Evolutionary conservation across 2,329 filamentous ascomycete species (phyloP).

Genomic region (Venturia aucupariae): DNA sequence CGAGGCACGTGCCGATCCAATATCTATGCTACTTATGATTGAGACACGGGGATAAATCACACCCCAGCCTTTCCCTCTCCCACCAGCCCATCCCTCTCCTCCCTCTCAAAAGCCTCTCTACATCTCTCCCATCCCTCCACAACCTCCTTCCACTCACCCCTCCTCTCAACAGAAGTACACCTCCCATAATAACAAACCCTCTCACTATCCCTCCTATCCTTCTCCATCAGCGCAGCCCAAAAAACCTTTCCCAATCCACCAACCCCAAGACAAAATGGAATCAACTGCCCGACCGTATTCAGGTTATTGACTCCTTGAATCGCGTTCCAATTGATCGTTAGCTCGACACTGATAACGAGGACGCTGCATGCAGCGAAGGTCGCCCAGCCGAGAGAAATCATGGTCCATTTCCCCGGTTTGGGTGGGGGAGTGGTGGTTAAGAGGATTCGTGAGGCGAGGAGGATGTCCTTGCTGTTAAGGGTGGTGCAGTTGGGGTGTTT

Average conservation of each 20-base stretch:
- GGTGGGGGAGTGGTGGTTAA: background rate
- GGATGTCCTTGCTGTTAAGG: background rate
- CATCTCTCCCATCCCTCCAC: slow-evolving; percentile 4
- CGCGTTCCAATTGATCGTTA: slow-evolving; percentile 21
- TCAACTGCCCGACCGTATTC: slow-evolving; percentile 19
- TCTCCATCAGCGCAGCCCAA: slow-evolving; percentile 11
- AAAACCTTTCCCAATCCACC: slow-evolving; percentile 16
- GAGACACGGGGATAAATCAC: too few species aligned
- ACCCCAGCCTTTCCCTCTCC: too few species aligned
- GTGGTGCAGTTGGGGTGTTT: background rate
- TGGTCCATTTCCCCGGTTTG: background rate
- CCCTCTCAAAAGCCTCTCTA: background rate
- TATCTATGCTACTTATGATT: too few species aligned
- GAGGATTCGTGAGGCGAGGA: slow-evolving; percentile 8
- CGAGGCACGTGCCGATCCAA: too few species aligned
- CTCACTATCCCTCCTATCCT: background rate
- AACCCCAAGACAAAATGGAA: slow-evolving; percentile 19
- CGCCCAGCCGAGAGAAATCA: slow-evolving; percentile 5
- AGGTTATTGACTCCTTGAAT: slow-evolving; percentile 18
- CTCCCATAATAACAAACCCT: slow-evolving; percentile 9
- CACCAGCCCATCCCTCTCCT: too few species aligned
- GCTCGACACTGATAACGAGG: slow-evolving; percentile 18
- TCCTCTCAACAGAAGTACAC: background rate
- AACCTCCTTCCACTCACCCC: slow-evolving; percentile 8
- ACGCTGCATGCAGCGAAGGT: slow-evolving; percentile 13